Percentiles rank a stretch among this genome's conserved stretches.
These are phyloP conservation scores for Fraxinus platypoda DNA, from an alignment of 305 asterid species.

Conservation along the genomic window DNA sequence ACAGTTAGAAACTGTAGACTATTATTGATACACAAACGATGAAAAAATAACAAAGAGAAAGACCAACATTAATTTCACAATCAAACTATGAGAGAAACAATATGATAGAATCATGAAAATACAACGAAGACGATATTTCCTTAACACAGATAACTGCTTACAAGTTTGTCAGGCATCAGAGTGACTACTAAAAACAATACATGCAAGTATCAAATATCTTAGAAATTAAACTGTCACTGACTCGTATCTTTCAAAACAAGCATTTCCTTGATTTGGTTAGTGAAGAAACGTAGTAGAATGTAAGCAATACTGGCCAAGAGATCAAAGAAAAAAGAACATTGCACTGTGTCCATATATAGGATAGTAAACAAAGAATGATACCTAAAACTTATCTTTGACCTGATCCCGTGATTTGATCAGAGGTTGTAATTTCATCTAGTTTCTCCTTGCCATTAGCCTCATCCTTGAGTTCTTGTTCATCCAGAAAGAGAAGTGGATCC, in stretches of 20 bases:
- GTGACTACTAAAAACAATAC: neutral
- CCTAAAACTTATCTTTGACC: slow-evolving; percentile 27
- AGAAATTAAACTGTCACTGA: neutral
- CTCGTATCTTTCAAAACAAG: neutral
- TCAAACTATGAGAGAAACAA: neutral
- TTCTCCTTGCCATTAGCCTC: slow-evolving; percentile 25
- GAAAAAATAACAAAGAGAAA: neutral
- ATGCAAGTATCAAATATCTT: neutral
- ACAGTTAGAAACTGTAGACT: neutral
- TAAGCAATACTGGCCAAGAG: neutral
- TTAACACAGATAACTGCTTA: neutral
- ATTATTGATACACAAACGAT: neutral
- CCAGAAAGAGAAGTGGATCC: slow-evolving; percentile 24
- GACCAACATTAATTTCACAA: neutral
- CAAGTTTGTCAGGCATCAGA: neutral
- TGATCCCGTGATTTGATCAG: slow-evolving; percentile 23
- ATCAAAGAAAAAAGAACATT: neutral
- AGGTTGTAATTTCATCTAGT: slow-evolving; percentile 20
- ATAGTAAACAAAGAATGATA: neutral
- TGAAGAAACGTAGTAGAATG: neutral
- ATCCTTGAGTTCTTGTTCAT: slow-evolving; percentile 33
- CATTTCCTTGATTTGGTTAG: neutral
- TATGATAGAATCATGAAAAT: neutral
- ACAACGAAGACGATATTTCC: neutral
- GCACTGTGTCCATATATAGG: neutral